Conservation (phyloP, 2,329 filamentous ascomycete genomes). For the Penicillium nordicum region DNA sequence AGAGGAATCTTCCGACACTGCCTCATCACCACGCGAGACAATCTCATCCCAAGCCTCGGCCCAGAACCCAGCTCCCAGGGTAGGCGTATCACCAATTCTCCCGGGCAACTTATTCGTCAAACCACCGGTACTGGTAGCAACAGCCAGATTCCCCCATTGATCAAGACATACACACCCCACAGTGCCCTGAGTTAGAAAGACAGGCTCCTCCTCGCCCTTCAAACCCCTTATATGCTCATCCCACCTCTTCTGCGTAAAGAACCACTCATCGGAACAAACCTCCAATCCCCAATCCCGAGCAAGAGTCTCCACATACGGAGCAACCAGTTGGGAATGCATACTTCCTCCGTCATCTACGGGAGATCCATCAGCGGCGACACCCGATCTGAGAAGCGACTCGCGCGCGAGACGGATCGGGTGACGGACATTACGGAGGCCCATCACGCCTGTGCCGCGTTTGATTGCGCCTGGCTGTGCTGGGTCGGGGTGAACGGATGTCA, state of each 20-base stretch:
- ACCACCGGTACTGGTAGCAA: slow-evolving; percentile 66
- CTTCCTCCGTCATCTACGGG: slow-evolving; percentile 36
- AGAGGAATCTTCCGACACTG: not conserved
- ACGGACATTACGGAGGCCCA: slow-evolving; percentile 68
- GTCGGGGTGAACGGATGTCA: slow-evolving; percentile 49
- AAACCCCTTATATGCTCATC: slow-evolving; percentile 68
- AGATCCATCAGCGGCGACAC: slow-evolving; percentile 57
- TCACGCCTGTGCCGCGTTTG: slow-evolving; percentile 76
- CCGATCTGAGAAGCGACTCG: slow-evolving; percentile 59
- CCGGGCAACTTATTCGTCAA: slow-evolving; percentile 87
- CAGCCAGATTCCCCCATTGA: slow-evolving; percentile 67
- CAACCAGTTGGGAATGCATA: slow-evolving; percentile 65
- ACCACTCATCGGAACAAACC: slow-evolving; percentile 67
- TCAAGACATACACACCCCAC: slow-evolving; percentile 81
- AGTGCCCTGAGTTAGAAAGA: slow-evolving; percentile 71
- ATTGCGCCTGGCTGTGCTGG: slow-evolving; percentile 43
- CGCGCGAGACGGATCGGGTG: slow-evolving; percentile 75
- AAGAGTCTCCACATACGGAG: slow-evolving; percentile 64
- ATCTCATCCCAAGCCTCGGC: slow-evolving; percentile 70
- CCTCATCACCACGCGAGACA: not conserved
- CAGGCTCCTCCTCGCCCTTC: slow-evolving; percentile 30
- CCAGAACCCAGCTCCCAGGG: slow-evolving; percentile 82
- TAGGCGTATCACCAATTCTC: slow-evolving; percentile 80
- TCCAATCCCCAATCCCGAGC: slow-evolving; percentile 63
- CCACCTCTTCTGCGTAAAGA: slow-evolving; percentile 75